Percentiles rank a stretch among this genome's conserved stretches.
Conservation (phyloP, 2,329 filamentous ascomycete species). For the Talaromyces sp. region DNA sequence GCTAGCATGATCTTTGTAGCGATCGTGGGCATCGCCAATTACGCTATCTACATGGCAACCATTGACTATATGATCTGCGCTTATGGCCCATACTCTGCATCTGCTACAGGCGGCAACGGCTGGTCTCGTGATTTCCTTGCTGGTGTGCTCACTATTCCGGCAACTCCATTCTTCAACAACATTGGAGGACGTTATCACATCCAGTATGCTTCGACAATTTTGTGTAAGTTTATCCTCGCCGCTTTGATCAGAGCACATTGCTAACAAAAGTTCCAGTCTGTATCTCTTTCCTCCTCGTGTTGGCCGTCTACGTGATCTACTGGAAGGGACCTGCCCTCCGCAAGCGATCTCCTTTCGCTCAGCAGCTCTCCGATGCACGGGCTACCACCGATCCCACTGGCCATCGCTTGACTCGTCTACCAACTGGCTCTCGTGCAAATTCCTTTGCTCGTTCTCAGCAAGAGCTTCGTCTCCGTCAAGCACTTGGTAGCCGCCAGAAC, state of each 20-base stretch:
- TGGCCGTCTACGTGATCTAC: slow-evolving; percentile 65
- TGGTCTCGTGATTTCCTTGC: slow-evolving; percentile 64
- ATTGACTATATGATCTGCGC: slow-evolving; percentile 68
- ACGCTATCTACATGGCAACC: slow-evolving; percentile 62
- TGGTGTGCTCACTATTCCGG: slow-evolving; percentile 60
- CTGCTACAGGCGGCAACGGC: slow-evolving; percentile 65
- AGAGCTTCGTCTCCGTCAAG: slow-evolving; percentile 36
- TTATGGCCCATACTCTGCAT: slow-evolving; percentile 64
- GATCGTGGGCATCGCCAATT: slow-evolving; percentile 63
- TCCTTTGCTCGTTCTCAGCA: slow-evolving; percentile 41
- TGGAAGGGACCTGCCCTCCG: slow-evolving; percentile 61
- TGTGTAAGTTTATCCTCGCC: slow-evolving; percentile 40
- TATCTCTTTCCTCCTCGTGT: slow-evolving; percentile 60
- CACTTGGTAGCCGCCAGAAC: slow-evolving; percentile 33
- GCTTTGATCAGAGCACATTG: neutral
- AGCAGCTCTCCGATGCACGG: slow-evolving; percentile 53
- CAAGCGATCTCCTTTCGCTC: slow-evolving; percentile 61
- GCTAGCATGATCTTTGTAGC: slow-evolving; percentile 58
- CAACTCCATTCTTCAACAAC: slow-evolving; percentile 52
- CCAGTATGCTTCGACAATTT: slow-evolving; percentile 61
- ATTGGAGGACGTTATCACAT: slow-evolving; percentile 55
- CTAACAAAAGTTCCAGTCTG: slow-evolving; percentile 35
- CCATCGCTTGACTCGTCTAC: slow-evolving; percentile 34
- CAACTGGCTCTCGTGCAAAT: slow-evolving; percentile 34
- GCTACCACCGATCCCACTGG: slow-evolving; percentile 31